phyloP scores from a whole-genome alignment of 345 rosid species.

The Cardamine occulta region DNA sequence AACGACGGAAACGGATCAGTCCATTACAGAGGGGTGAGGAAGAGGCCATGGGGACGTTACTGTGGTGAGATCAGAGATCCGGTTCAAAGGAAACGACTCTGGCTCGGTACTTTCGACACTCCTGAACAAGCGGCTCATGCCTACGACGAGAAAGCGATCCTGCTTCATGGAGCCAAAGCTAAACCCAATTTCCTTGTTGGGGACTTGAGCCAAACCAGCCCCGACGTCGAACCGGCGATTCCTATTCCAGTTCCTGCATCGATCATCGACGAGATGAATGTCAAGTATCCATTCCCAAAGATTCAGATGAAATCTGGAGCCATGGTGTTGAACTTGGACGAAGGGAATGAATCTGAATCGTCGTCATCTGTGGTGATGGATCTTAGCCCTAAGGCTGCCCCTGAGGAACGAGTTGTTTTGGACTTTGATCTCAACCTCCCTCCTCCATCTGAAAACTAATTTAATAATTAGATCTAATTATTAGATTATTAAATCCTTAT shows the following conservation, averaged over 20 bases:
- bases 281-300: conserved; percentile 43
- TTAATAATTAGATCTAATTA: not conserved
- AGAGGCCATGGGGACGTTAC: conserved; percentile 90
- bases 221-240: conserved; percentile 63
- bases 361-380: conserved; percentile 54
- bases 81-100: conserved; percentile 65
- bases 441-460: conserved; percentile 51
- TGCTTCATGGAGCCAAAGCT: conserved; percentile 85
- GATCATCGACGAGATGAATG: not conserved
- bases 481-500: conserved; percentile 14
- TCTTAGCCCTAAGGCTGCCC: conserved; percentile 27
- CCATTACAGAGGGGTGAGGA: conserved; percentile 83
- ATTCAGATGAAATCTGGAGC: conserved; percentile 30
- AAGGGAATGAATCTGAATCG: conserved; percentile 63
- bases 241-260: conserved; percentile 55
- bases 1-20: conserved; percentile 45
- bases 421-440: conserved; percentile 76
- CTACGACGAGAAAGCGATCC: conserved; percentile 65
- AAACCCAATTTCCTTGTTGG: conserved; percentile 68
- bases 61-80: conserved; percentile 94
- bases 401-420: conserved; percentile 32
- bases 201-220: conserved; percentile 45
- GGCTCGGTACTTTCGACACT: conserved; percentile 92
- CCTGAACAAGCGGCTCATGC: conserved; percentile 81
- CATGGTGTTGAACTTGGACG: conserved; percentile 27